phyloP scores from a whole-genome alignment of 257 asterid genomes.

The Marsdenia floribunda region DNA sequence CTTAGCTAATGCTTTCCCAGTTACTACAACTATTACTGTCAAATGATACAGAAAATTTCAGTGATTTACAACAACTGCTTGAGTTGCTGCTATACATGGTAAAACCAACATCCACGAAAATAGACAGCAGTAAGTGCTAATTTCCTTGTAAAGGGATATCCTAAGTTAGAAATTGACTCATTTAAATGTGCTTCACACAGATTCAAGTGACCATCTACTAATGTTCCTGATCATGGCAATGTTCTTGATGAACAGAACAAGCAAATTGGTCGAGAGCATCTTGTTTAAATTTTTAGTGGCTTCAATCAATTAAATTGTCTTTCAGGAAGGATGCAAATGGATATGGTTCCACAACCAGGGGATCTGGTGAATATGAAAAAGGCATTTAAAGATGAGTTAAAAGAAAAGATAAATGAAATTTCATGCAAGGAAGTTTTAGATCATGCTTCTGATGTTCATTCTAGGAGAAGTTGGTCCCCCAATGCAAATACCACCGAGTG shows the following conservation, averaged over 20 bases:
- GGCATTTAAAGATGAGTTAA: conserved; percentile 20
- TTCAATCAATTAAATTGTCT: conserved; percentile 15
- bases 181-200: background rate
- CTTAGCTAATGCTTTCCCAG: background rate
- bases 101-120: background rate
- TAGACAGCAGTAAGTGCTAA: background rate
- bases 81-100: background rate
- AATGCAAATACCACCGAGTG: conserved; percentile 4
- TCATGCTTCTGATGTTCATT: conserved; percentile 19
- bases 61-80: background rate
- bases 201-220: background rate
- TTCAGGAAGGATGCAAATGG: conserved; percentile 27
- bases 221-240: background rate
- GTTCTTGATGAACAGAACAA: background rate
- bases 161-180: background rate
- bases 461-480: conserved; percentile 21
- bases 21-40: background rate
- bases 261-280: background rate
- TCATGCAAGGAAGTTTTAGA: conserved; percentile 16
- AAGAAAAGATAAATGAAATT: conserved; percentile 16
- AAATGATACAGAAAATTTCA: background rate
- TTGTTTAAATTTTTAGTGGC: background rate
- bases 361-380: conserved; percentile 19
- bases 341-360: conserved; percentile 19
- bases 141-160: background rate